Evolutionary conservation across 306 rosid species (phyloP).

Genomic region (Lathyrus oleraceus): DNA sequence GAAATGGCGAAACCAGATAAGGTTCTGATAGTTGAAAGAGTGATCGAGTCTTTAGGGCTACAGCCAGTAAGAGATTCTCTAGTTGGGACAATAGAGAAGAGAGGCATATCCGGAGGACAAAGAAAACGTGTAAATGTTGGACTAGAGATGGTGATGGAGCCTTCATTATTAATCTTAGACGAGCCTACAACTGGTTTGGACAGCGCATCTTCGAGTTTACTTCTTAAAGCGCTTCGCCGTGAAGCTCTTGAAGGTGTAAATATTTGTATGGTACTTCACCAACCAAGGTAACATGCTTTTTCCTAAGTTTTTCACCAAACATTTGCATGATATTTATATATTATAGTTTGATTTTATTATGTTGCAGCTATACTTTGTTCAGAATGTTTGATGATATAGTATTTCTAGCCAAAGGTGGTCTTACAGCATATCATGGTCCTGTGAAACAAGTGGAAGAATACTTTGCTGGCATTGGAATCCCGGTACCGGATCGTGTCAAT

Average conservation of each 20-base stretch:
- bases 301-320: not conserved
- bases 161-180: conserved; percentile 68
- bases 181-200: conserved; percentile 79
- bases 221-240: conserved; percentile 67
- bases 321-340: conserved; percentile 13
- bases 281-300: conserved; percentile 53
- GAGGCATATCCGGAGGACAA: conserved; percentile 80
- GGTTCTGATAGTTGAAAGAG: conserved; percentile 75
- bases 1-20: conserved; percentile 71
- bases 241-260: conserved; percentile 83
- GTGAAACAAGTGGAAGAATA: conserved; percentile 70
- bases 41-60: conserved; percentile 69
- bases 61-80: conserved; percentile 68
- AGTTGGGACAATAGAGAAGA: conserved; percentile 71
- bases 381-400: conserved; percentile 78
- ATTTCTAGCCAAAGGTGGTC: conserved; percentile 76
- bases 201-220: conserved; percentile 68
- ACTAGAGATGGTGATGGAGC: conserved; percentile 78
- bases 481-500: conserved; percentile 67
- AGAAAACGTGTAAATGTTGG: conserved; percentile 73
- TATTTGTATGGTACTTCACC: conserved; percentile 79
- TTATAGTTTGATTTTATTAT: conserved; percentile 26
- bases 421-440: conserved; percentile 67
- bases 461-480: conserved; percentile 63
- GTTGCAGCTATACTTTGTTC: conserved; percentile 61